Base-by-base conservation (phyloP, 192 early-diverging fungal species). In the Backusella mclennaniae region DNA sequence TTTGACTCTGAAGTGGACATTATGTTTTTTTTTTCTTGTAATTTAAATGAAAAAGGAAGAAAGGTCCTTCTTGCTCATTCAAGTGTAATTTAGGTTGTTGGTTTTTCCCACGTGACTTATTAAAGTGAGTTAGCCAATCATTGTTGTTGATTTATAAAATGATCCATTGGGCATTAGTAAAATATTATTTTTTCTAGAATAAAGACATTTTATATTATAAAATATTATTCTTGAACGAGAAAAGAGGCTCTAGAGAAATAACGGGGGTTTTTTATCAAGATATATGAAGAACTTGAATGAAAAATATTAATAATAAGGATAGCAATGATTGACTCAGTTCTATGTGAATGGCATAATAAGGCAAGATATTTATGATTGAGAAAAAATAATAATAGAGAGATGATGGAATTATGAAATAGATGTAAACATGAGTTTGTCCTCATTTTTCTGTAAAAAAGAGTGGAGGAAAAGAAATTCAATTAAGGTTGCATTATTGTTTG, bases 91-190 rank as follows among this genome's bases (percentile, higher is more conserved):
- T 63, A 29, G 9, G n/a, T 21, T 2, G n/a, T 3, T 56, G 8
- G 26, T 29, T 63, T 63, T 63, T 63, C 56, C 56, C 56, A 63
- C 56, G 56, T 63, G 56, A 63, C 56, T 53, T 17, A 26, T 63
- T 11, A 21, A 14, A 17, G 42, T 49, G 15, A 6, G 46, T n/a
- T 49, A 19, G 6, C 46, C 46, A 49, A 49, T 49, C 46, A 49
- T 49, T 49, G 17, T 6, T 4, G 19, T n/a, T n/a, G 19, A 49
- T 49, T 49, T 49, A n/a, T 6, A 49, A 49, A 44, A 4, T 11
- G 42, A 44, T 11, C 11, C 1, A 44, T 14, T 49, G 19, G 17
- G 46, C 46, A 49, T 49, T 15, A 49, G 17, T 19, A 49, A 49
- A 49, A 49, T 0, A 15, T 7, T 6, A 19, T n/a, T 14, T 3